phyloP scores from a whole-genome alignment of 164 flowering plant species.

The Nelumbo lutea region DNA sequence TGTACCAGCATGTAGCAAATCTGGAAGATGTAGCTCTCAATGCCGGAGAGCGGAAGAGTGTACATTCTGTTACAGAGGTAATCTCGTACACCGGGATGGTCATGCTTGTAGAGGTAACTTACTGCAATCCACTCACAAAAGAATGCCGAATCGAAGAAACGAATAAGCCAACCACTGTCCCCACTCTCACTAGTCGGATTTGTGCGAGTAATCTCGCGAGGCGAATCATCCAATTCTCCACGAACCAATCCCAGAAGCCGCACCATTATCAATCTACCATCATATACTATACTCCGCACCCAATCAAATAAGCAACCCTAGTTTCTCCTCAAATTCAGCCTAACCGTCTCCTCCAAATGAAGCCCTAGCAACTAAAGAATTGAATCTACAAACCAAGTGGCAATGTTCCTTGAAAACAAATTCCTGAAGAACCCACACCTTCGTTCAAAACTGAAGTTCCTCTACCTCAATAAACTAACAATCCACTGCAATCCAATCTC shows the following conservation, averaged over 20 bases:
- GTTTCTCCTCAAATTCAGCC: conserved; percentile 1
- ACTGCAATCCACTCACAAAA: conserved; percentile 99
- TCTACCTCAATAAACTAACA: neutral
- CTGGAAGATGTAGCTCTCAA: conserved; percentile 92
- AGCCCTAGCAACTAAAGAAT: neutral
- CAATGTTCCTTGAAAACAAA: conserved; percentile 5
- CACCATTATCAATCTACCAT: conserved; percentile 57
- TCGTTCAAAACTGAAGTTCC: neutral
- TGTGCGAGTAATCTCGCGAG: conserved; percentile 70
- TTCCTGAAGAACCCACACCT: neutral
- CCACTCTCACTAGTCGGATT: conserved; percentile 51
- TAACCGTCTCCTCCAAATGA: neutral
- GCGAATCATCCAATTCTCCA: conserved; percentile 54
- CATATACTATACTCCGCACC: conserved; percentile 16
- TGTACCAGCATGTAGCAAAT: conserved; percentile 93
- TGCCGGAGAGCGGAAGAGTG: conserved; percentile 81
- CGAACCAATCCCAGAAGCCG: conserved; percentile 65
- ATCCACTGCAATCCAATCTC: conserved; percentile 4
- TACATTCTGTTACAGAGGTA: conserved; percentile 97
- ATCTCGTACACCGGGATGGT: conserved; percentile 87
- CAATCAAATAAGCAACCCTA: conserved; percentile 9
- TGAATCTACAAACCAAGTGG: conserved; percentile 2
- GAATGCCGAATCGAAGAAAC: conserved; percentile 93
- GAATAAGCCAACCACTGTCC: conserved; percentile 91
- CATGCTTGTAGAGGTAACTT: conserved; percentile 94